Conservation (phyloP, 371 early-diverging fungal genomes). For the Smittium mucronatum region DNA sequence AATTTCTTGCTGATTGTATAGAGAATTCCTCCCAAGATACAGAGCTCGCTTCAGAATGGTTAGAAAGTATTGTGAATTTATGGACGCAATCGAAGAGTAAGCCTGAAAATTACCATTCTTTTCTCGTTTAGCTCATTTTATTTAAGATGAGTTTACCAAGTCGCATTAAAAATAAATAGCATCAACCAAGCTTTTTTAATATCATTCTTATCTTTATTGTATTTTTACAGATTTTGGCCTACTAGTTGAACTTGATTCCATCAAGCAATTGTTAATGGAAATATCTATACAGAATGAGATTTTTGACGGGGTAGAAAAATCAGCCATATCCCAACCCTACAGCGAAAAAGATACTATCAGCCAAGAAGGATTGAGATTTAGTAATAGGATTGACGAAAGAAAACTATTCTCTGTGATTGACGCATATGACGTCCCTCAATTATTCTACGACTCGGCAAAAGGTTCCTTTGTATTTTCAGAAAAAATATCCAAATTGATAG, state of each 20-base stretch:
- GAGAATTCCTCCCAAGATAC: conserved; percentile 27
- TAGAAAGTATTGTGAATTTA: conserved; percentile 44
- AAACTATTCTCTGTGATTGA: conserved; percentile 53
- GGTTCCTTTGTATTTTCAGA: conserved; percentile 39
- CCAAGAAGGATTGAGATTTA: neutral
- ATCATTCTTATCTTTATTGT: neutral
- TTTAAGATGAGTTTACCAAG: no score
- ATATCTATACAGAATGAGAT: conserved; percentile 12
- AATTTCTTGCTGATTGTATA: conserved; percentile 40
- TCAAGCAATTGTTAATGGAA: conserved; percentile 18
- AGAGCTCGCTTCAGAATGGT: conserved; percentile 31
- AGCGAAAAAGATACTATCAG: neutral
- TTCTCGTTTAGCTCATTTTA: no score
- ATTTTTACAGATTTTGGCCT: conserved; percentile 17
- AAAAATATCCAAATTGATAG: neutral
- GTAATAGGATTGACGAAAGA: conserved; percentile 15
- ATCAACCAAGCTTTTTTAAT: neutral
- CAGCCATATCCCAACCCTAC: neutral
- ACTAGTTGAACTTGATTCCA: conserved; percentile 24
- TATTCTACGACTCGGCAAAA: conserved; percentile 46
- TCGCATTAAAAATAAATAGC: no score
- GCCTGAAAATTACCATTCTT: conserved; percentile 9
- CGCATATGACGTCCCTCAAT: conserved; percentile 58
- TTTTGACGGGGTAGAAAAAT: neutral
- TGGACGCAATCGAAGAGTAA: conserved; percentile 46